Base-by-base conservation (phyloP, 768 basidiomycete species). In the Mycena pura region DNA sequence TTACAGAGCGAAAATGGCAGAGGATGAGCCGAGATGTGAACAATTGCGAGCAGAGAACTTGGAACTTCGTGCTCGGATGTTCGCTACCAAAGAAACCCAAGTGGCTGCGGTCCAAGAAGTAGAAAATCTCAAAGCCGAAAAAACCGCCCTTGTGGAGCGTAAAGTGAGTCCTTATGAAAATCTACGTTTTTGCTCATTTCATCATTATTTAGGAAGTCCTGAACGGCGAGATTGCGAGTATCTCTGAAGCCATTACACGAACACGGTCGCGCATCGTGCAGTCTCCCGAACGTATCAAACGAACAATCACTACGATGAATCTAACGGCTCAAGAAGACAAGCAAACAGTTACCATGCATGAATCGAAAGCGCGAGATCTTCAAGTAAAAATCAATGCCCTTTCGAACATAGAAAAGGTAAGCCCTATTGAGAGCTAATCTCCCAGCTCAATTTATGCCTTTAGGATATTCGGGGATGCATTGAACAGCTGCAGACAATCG, bases 271-370 rank as follows among this genome's bases (percentile, higher is more conserved):
- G 94, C 25, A 90, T 97, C 63, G 94, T 97, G 3, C 92, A 95
- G 72, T 95, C 93, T 0, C 95, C 95, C 0, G 95, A 96, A 45
- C 84, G 95, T 43, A 90, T 96, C 66, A 91, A 89, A 70, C 86
- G 88, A 49, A 91, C 86, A 40, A 96, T 96, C 67, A 75, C 82
- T 11, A 80, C 85, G n/a, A 93, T 96, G 90, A 82, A 84, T 3
- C 70, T 77, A 6, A 86, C 84, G 0, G 86, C 86, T 1, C 72
- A 83, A 17, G 89, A 90, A 53, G 93, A 96, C 65, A 92, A 92
- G 70, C 85, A 80, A 61, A 80, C 80, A 1, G 80, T 92, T 19
- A 78, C 82, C 1, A 73, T 82, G 63, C 85, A 89, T 64, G 91
- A 95, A 68, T 79, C 82, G 13, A 95, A 93, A 76, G 82, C 86